Conservation (phyloP, 2,329 filamentous ascomycete genomes). For the Xylariomycetidae sp. region DNA sequence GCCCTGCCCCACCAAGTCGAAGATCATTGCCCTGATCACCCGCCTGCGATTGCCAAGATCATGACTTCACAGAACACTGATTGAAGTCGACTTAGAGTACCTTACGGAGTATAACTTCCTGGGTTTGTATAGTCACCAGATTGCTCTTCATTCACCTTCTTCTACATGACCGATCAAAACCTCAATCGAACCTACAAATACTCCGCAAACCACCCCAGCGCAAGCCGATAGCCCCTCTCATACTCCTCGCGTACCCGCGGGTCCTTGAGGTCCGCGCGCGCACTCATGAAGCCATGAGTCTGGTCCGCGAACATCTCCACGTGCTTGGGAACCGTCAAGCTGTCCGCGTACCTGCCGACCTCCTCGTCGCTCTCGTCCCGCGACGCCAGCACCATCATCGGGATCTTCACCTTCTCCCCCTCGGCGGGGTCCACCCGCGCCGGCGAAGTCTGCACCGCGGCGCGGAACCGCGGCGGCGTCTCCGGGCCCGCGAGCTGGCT, state of each 20-base stretch:
- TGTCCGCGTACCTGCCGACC: slow-evolving; percentile 45
- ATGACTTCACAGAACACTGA: no score
- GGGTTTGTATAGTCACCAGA: background rate
- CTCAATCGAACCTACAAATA: slow-evolving; percentile 20
- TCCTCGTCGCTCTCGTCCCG: slow-evolving; percentile 50
- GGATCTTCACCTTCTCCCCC: slow-evolving; percentile 30
- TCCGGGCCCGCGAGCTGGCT: slow-evolving; percentile 41
- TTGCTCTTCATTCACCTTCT: background rate
- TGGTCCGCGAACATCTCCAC: slow-evolving; percentile 58
- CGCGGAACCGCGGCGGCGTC: slow-evolving; percentile 41
- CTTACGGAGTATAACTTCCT: background rate
- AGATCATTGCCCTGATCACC: no score
- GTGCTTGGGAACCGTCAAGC: slow-evolving; percentile 46
- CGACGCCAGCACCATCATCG: slow-evolving; percentile 49
- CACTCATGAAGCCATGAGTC: slow-evolving; percentile 67
- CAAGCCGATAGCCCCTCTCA: slow-evolving; percentile 50
- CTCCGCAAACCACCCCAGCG: slow-evolving; percentile 50
- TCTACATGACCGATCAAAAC: slow-evolving; percentile 1
- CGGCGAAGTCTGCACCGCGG: slow-evolving; percentile 45
- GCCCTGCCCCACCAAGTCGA: slow-evolving; percentile 1
- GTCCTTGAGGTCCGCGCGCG: slow-evolving; percentile 51
- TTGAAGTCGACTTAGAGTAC: background rate
- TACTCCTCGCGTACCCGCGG: slow-evolving; percentile 52
- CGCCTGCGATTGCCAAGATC: no score
- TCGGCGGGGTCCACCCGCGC: slow-evolving; percentile 56